These are phyloP conservation scores for Neodidymelliopsis sp. DNA, from an alignment of 2,329 filamentous ascomycete species.

Conservation along the genomic window DNA sequence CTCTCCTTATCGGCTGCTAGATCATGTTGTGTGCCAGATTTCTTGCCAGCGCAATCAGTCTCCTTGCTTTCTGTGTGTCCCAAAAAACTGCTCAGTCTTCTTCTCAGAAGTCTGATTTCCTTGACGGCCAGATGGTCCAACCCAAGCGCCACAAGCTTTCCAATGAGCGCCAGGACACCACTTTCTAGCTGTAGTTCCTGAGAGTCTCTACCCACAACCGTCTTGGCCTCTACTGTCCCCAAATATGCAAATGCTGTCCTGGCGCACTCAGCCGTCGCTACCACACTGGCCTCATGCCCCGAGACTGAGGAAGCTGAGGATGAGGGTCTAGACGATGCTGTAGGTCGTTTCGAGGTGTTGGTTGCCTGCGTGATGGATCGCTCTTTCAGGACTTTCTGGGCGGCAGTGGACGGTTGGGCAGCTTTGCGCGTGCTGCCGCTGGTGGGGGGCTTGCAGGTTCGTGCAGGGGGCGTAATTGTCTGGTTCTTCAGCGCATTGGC, in stretches of 20 bases:
- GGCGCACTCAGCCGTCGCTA: constrained; percentile 72
- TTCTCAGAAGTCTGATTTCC: constrained; percentile 72
- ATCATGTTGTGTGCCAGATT: constrained; percentile 38
- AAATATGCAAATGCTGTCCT: constrained; percentile 72
- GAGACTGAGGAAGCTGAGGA: constrained; percentile 40
- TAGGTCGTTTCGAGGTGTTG: constrained; percentile 58
- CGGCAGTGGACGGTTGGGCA: constrained; percentile 41
- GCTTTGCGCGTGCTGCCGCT: constrained; percentile 37
- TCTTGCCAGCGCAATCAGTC: constrained; percentile 5
- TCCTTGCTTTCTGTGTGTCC: constrained; percentile 17
- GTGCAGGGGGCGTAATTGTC: constrained; percentile 21
- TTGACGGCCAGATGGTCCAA: constrained; percentile 73
- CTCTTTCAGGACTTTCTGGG: constrained; percentile 68
- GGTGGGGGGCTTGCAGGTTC: constrained; percentile 28
- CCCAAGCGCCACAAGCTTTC: constrained; percentile 69
- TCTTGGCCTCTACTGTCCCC: constrained; percentile 61
- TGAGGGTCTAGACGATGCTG: constrained; percentile 46
- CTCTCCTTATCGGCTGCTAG: constrained; percentile 51
- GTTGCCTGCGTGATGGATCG: constrained; percentile 67
- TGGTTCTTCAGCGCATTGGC: constrained; percentile 68
- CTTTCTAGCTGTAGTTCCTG: constrained; percentile 73
- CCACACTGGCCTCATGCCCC: constrained; percentile 45
- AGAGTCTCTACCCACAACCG: constrained; percentile 61
- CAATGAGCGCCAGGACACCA: constrained; percentile 73
- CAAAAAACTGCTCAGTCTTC: constrained; percentile 60